Conservation (phyloP, 2,329 filamentous ascomycete genomes). For the Cladosporium colombiae region DNA sequence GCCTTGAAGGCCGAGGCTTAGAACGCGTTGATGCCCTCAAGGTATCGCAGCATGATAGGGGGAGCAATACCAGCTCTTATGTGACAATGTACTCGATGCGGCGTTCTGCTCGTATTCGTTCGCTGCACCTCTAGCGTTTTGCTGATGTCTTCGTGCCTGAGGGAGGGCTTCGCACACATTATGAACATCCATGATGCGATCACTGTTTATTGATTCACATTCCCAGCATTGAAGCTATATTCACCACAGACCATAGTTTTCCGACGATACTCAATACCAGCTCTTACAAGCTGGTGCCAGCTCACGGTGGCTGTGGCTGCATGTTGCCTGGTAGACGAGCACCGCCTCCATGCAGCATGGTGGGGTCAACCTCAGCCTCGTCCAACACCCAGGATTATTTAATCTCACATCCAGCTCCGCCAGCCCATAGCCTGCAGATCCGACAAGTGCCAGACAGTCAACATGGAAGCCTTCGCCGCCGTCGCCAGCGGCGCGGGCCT, state of each 20-base stretch:
- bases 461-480: constrained; percentile 19
- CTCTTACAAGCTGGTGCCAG: background rate
- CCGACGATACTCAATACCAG: background rate
- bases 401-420: background rate
- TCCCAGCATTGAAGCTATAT: background rate
- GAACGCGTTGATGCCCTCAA: background rate
- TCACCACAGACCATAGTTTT: background rate
- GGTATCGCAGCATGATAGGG: background rate
- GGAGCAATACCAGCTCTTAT: background rate
- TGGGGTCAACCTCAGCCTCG: background rate
- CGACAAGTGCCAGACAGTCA: background rate
- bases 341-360: background rate
- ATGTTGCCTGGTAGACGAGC: background rate
- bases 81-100: background rate
- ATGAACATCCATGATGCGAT: background rate
- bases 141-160: background rate
- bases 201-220: background rate
- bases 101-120: background rate
- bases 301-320: background rate
- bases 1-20: background rate
- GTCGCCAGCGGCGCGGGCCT: constrained; percentile 22
- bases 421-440: background rate
- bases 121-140: background rate
- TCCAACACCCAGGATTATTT: background rate
- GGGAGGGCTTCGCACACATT: background rate